Percentiles rank a stretch among this genome's conserved stretches.
Conservation (phyloP, 495 filamentous ascomycete species). For the Penicillium antarcticum region DNA sequence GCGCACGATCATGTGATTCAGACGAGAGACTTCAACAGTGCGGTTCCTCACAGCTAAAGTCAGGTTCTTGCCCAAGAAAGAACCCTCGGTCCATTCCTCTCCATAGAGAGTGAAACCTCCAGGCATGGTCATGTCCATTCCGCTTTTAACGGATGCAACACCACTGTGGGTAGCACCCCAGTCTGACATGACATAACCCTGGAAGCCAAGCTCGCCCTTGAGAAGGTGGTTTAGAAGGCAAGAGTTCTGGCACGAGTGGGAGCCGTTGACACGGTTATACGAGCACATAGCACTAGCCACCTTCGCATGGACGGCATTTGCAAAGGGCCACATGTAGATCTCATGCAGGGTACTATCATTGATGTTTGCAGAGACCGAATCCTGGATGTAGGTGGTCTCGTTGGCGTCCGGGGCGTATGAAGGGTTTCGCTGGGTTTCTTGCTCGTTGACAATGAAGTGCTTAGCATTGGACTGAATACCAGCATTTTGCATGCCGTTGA, state of each 20-base stretch:
- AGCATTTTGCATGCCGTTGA: conserved; percentile 50
- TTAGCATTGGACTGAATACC: conserved; percentile 58
- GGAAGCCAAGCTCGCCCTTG: conserved; percentile 61
- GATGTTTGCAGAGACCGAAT: conserved; percentile 45
- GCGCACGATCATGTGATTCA: conserved; percentile 54
- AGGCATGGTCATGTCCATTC: conserved; percentile 59
- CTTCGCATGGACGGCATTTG: conserved; percentile 57
- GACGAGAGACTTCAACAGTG: conserved; percentile 35
- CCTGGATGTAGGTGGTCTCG: conserved; percentile 69
- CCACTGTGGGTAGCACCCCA: conserved; percentile 58
- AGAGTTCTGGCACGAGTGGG: conserved; percentile 59
- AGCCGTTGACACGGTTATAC: conserved; percentile 63
- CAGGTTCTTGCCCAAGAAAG: neutral
- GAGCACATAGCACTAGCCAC: conserved; percentile 63
- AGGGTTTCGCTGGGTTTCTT: conserved; percentile 38
- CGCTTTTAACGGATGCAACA: conserved; percentile 46
- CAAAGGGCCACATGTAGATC: conserved; percentile 73
- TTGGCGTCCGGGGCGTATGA: conserved; percentile 52
- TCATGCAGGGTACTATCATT: conserved; percentile 75
- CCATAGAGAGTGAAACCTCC: conserved; percentile 44
- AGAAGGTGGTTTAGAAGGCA: conserved; percentile 57
- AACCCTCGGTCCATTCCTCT: conserved; percentile 52
- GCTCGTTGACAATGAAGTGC: conserved; percentile 55
- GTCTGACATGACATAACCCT: conserved; percentile 61
- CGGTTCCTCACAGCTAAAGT: conserved; percentile 41